Evolutionary conservation across 1,284 basidiomycete species (phyloP).

Genomic region (Trametes pubescens): DNA sequence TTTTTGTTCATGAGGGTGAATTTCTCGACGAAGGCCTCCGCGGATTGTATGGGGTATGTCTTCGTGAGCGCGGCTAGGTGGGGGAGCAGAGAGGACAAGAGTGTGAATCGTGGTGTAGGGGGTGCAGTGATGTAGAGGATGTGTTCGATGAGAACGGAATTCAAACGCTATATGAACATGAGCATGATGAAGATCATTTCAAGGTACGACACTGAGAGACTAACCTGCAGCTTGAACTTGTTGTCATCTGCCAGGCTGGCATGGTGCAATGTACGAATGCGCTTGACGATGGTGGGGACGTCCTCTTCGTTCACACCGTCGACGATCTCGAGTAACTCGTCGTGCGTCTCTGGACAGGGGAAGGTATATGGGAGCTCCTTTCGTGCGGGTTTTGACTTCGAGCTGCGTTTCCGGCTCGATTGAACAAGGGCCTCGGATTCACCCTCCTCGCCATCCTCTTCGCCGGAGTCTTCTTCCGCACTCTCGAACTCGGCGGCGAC

Average conservation of each 20-base stretch:
- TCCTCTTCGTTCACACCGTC: conserved; percentile 76
- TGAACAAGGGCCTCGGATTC: conserved; percentile 50
- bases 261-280: conserved; percentile 92
- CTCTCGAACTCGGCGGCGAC: conserved; percentile 44
- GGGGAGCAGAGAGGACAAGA: conserved; percentile 78
- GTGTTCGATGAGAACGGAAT: conserved; percentile 91
- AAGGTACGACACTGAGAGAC: conserved; percentile 30
- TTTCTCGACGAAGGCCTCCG: conserved; percentile 85
- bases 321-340: conserved; percentile 88
- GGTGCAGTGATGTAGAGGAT: conserved; percentile 80
- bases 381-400: conserved; percentile 24
- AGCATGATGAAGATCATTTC: neutral
- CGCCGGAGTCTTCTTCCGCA: conserved; percentile 32
- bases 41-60: conserved; percentile 83
- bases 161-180: conserved; percentile 61
- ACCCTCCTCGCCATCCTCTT: conserved; percentile 48
- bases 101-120: conserved; percentile 63
- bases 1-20: conserved; percentile 95
- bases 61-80: conserved; percentile 85
- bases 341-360: conserved; percentile 86
- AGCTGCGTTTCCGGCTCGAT: conserved; percentile 29
- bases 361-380: conserved; percentile 93
- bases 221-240: conserved; percentile 89
- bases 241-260: conserved; percentile 92
- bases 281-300: conserved; percentile 86